These are phyloP conservation scores for Acanthamoeba sp. DNA, from an alignment of 208 protist species.

Conservation along the genomic window DNA sequence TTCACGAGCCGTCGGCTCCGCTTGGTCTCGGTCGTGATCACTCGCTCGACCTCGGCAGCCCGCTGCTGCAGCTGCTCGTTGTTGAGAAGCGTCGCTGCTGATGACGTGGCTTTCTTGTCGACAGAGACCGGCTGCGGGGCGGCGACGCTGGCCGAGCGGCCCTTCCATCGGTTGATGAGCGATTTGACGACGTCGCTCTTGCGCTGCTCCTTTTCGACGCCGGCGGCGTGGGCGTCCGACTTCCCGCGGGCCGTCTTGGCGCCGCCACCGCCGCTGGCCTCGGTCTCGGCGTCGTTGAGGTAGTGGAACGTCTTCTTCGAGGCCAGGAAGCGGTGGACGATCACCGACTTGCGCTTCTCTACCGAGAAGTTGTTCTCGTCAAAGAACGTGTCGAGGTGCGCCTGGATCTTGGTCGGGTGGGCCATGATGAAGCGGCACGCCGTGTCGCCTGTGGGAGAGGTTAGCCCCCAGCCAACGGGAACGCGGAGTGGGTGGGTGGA, in stretches of 20 bases:
- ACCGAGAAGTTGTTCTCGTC: slow-evolving; percentile 25
- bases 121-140: no score
- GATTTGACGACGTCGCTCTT: neutral
- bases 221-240: no score
- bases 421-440: slow-evolving; percentile 46
- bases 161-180: neutral
- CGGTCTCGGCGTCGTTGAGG: neutral
- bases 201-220: neutral
- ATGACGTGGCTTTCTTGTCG: no score
- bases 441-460: no score
- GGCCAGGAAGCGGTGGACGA: slow-evolving; percentile 33
- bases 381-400: slow-evolving; percentile 30
- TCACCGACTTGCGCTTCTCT: neutral
- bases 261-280: no score
- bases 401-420: neutral
- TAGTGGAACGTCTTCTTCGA: neutral
- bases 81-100: no score
- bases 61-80: no score
- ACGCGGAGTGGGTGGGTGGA: neutral
- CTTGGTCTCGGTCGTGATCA: neutral
- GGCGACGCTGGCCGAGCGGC: no score
- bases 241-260: no score
- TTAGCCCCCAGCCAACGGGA: no score
- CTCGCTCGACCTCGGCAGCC: neutral
- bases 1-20: neutral